These are phyloP conservation scores for Vitis hybrid DNA, from an alignment of 177 flowering plant species.

Conservation along the genomic window DNA sequence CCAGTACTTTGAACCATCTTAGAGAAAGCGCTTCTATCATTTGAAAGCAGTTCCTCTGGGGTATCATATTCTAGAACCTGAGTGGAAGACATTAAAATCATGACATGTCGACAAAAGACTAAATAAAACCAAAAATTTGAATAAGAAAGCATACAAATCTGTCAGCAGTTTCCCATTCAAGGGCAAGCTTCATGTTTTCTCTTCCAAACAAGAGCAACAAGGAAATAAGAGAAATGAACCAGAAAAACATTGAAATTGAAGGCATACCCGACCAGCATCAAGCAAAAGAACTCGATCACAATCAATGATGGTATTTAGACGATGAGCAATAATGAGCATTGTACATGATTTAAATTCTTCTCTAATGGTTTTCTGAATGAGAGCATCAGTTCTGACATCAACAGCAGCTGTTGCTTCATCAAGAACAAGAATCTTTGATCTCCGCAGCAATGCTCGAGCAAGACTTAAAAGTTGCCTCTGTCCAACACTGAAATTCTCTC, in stretches of 20 bases:
- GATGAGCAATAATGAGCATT: slow-evolving; percentile 96
- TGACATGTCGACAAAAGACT: neutral
- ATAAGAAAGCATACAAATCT: neutral
- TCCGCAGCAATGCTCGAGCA: slow-evolving; percentile 85
- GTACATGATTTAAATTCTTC: slow-evolving; percentile 96
- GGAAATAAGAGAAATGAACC: neutral
- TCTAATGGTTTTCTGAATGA: slow-evolving; percentile 92
- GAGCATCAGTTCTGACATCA: slow-evolving; percentile 97
- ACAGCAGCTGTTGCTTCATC: slow-evolving; percentile 99
- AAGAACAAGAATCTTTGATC: slow-evolving; percentile 97
- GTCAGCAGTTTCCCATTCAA: no score
- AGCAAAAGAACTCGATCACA: slow-evolving; percentile 86
- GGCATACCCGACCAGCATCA: slow-evolving; percentile 79
- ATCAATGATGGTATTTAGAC: slow-evolving; percentile 92
- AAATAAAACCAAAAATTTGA: neutral
- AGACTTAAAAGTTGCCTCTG: slow-evolving; percentile 99
- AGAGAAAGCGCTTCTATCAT: slow-evolving; percentile 79
- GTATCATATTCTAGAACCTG: slow-evolving; percentile 87
- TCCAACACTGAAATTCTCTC: slow-evolving; percentile 98
- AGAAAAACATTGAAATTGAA: neutral
- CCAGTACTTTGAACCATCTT: slow-evolving; percentile 99
- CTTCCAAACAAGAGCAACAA: neutral
- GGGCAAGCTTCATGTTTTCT: neutral
- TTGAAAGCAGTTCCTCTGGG: slow-evolving; percentile 67
- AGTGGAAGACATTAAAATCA: neutral